phyloP scores from a whole-genome alignment of 164 flowering plant genomes.

The Sedum album region DNA sequence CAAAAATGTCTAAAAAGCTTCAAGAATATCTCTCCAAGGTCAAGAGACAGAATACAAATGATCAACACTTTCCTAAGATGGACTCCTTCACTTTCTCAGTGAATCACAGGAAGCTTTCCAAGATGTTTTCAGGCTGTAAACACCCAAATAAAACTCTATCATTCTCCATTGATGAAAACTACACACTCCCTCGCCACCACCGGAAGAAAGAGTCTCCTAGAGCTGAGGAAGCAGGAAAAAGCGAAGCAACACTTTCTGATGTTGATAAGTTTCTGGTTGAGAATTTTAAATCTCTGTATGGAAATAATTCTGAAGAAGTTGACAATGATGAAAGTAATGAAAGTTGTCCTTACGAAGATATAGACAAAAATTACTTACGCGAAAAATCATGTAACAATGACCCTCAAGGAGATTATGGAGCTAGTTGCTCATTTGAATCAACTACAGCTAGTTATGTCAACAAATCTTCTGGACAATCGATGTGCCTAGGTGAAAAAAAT shows the following conservation, averaged over 20 bases:
- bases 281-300: slow-evolving; percentile 58
- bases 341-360: not conserved
- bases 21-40: slow-evolving; percentile 46
- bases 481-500: not conserved
- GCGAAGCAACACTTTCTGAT: slow-evolving; percentile 55
- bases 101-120: slow-evolving; percentile 7
- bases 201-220: not conserved
- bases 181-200: not conserved
- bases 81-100: slow-evolving; percentile 23
- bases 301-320: slow-evolving; percentile 15
- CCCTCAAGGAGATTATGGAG: not conserved
- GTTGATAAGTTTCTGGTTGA: slow-evolving; percentile 53
- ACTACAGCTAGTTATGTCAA: not conserved
- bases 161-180: slow-evolving; percentile 25
- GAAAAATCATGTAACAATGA: not conserved
- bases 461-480: not conserved
- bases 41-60: slow-evolving; percentile 23
- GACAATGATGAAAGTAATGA: slow-evolving; percentile 3
- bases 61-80: slow-evolving; percentile 15
- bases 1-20: slow-evolving; percentile 34
- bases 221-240: not conserved
- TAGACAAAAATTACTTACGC: slow-evolving; percentile 14
- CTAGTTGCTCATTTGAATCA: not conserved
- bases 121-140: slow-evolving; percentile 49
- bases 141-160: slow-evolving; percentile 58